Evolutionary conservation across 352 stramenopile genomes (phyloP).

Genomic region (Globisporangium megalacanthum): DNA sequence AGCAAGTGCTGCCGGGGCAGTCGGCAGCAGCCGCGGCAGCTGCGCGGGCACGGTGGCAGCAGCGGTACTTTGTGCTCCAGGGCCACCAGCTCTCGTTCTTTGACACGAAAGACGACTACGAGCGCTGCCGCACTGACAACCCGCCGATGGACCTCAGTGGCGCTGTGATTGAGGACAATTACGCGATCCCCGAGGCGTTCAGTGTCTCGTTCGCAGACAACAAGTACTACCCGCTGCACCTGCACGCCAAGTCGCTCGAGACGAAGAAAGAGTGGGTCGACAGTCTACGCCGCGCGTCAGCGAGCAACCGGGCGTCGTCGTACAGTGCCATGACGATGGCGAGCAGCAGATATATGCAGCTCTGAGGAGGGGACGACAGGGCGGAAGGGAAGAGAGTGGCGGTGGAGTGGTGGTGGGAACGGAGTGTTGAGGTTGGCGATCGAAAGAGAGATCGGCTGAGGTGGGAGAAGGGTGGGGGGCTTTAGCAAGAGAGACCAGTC

Average conservation of each 20-base stretch:
- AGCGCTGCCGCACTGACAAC: slow-evolving; percentile 72
- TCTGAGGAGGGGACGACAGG: slow-evolving; percentile 9
- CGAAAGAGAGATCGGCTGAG: too few relatives aligned
- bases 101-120: slow-evolving; percentile 85
- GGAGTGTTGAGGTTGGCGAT: too few relatives aligned
- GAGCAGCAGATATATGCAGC: slow-evolving; percentile 29
- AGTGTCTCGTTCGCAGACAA: slow-evolving; percentile 75
- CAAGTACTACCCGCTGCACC: slow-evolving; percentile 74
- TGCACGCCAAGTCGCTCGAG: slow-evolving; percentile 77
- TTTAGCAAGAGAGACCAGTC: too few relatives aligned
- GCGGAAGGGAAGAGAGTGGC: not conserved
- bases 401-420: not conserved
- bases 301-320: slow-evolving; percentile 17
- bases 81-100: slow-evolving; percentile 75
- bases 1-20: slow-evolving; percentile 50
- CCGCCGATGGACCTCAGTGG: slow-evolving; percentile 77
- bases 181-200: slow-evolving; percentile 74
- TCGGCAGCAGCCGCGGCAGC: slow-evolving; percentile 3
- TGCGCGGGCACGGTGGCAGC: slow-evolving; percentile 71
- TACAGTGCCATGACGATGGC: slow-evolving; percentile 12
- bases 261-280: slow-evolving; percentile 79
- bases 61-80: slow-evolving; percentile 85
- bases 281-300: slow-evolving; percentile 53
- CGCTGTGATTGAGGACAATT: slow-evolving; percentile 71
- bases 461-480: too few relatives aligned